Percentiles rank a stretch among this genome's conserved stretches.
Conservation (phyloP, 768 basidiomycete species). For the Tephrocybe sp. region DNA sequence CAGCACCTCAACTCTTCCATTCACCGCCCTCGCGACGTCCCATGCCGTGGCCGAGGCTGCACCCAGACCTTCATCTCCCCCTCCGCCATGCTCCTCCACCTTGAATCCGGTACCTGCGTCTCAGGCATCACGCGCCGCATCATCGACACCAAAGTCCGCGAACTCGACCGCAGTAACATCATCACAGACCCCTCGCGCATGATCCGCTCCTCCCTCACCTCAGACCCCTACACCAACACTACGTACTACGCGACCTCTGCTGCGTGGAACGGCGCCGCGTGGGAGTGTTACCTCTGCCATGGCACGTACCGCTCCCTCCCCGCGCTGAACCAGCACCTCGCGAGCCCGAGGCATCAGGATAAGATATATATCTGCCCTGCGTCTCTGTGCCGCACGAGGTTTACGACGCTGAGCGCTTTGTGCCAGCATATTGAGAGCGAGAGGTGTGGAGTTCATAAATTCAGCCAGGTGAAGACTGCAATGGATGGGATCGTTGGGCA, state of each 20-base stretch:
- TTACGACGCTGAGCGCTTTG: constrained; percentile 55
- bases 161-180: constrained; percentile 43
- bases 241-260: constrained; percentile 30
- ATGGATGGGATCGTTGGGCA: constrained; percentile 34
- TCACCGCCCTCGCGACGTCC: constrained; percentile 40
- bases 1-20: constrained; percentile 54
- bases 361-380: constrained; percentile 57
- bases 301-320: constrained; percentile 35
- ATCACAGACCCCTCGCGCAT: constrained; percentile 60
- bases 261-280: constrained; percentile 47
- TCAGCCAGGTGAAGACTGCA: constrained; percentile 37
- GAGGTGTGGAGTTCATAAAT: constrained; percentile 53
- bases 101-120: constrained; percentile 58
- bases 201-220: constrained; percentile 31
- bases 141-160: constrained; percentile 41
- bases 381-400: constrained; percentile 39
- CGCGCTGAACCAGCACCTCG: constrained; percentile 60
- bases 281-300: constrained; percentile 69
- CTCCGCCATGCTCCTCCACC: constrained; percentile 59
- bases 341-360: constrained; percentile 58
- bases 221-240: background rate
- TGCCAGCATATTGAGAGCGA: constrained; percentile 69
- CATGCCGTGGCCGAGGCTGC: constrained; percentile 45
- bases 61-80: constrained; percentile 44
- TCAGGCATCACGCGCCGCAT: constrained; percentile 44